Percentiles rank a stretch among this genome's conserved stretches.
Evolutionary conservation across 257 asterid genomes (phyloP).

Genomic region (Solanum arcanum): DNA sequence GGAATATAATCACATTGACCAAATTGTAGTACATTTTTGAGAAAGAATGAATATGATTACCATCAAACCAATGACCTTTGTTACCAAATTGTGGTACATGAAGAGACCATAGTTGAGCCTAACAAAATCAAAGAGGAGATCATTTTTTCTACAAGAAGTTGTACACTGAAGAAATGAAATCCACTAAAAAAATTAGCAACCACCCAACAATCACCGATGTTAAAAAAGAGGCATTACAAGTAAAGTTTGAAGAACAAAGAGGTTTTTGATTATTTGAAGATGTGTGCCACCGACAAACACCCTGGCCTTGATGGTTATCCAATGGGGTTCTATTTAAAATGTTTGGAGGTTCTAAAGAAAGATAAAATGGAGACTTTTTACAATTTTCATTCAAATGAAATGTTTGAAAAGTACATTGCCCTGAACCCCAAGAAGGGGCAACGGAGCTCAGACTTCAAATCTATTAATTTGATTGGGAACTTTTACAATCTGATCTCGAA

Average conservation of each 20-base stretch:
- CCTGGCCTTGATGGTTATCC: neutral
- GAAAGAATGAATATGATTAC: too few species aligned
- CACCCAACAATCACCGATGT: neutral
- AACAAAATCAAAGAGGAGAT: neutral
- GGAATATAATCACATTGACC: neutral
- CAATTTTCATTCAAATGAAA: neutral
- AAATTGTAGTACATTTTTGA: neutral
- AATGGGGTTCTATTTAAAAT: neutral
- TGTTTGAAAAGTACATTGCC: neutral
- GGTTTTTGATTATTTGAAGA: neutral
- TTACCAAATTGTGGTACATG: neutral
- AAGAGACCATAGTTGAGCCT: neutral
- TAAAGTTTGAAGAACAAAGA: neutral
- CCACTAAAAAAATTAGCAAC: neutral
- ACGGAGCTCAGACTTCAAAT: neutral
- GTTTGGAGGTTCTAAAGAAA: neutral
- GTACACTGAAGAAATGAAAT: neutral
- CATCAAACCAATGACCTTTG: too few species aligned
- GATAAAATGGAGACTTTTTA: neutral
- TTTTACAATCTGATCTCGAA: neutral
- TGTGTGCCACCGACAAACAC: neutral
- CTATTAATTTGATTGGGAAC: neutral
- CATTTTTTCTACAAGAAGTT: neutral
- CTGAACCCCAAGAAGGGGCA: neutral
- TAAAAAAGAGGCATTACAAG: neutral